Evolutionary conservation across 2,329 filamentous ascomycete species (phyloP).

Genomic region (Pseudonectria buxi): DNA sequence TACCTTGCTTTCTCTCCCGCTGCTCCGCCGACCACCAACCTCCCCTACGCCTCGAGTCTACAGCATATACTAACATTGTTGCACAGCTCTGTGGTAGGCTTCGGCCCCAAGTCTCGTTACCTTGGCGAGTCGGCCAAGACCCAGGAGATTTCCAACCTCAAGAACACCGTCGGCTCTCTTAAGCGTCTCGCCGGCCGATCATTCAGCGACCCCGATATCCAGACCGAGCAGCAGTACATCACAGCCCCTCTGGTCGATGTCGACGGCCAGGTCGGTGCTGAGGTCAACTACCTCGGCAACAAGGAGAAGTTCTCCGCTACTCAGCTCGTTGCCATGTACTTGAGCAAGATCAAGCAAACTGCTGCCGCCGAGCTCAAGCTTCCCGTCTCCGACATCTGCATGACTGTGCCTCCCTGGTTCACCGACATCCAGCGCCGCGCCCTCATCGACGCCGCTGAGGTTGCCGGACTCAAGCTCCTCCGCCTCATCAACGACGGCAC

Average conservation of each 20-base stretch:
- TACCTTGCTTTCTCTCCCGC: conserved; percentile 3
- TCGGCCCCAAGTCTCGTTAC: conserved; percentile 88
- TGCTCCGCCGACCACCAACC: conserved; percentile 1
- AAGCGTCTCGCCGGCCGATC: conserved; percentile 87
- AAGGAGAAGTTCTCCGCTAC: conserved; percentile 93
- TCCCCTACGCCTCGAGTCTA: conserved; percentile 9
- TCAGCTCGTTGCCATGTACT: conserved; percentile 89
- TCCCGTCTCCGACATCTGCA: conserved; percentile 85
- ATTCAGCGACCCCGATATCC: conserved; percentile 83
- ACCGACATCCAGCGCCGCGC: conserved; percentile 87
- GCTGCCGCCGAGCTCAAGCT: conserved; percentile 81
- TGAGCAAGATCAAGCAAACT: conserved; percentile 89
- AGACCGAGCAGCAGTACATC: conserved; percentile 87
- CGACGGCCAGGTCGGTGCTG: conserved; percentile 89
- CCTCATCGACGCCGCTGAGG: conserved; percentile 85
- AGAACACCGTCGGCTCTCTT: conserved; percentile 92
- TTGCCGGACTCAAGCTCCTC: conserved; percentile 87
- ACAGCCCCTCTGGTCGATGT: conserved; percentile 81
- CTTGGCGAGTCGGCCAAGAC: conserved; percentile 95
- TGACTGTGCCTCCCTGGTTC: conserved; percentile 96
- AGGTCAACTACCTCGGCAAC: conserved; percentile 88
- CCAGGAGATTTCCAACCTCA: conserved; percentile 98
- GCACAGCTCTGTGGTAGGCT: conserved; percentile 80
- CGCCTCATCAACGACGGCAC: conserved; percentile 98
- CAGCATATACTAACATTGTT: conserved; percentile 17